These are phyloP conservation scores for Apocynum venetum DNA, from an alignment of 257 asterid genomes.

Conservation along the genomic window DNA sequence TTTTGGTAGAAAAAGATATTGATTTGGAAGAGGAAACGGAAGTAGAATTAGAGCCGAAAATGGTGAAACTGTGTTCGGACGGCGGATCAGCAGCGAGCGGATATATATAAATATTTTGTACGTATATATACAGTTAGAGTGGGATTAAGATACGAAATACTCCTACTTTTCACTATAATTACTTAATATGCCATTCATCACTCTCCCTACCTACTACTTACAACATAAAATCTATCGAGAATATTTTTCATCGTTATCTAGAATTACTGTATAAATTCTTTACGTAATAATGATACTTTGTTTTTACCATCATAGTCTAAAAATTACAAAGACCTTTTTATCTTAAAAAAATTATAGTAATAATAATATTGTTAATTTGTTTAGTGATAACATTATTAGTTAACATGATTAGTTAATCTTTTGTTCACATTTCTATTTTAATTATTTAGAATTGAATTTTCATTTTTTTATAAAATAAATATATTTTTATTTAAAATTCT, in stretches of 20 bases:
- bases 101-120: constrained; percentile 3
- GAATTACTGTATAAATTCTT: too few species aligned
- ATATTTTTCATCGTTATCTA: not conserved
- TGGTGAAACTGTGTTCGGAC: constrained; percentile 30
- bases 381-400: too few species aligned
- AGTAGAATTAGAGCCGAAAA: constrained; percentile 16
- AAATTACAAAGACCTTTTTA: too few species aligned
- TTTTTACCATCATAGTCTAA: too few species aligned
- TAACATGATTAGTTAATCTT: too few species aligned
- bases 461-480: too few species aligned
- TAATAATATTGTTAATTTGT: too few species aligned
- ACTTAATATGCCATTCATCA: constrained; percentile 32
- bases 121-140: constrained; percentile 6
- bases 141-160: constrained; percentile 5
- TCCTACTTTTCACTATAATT: constrained; percentile 33
- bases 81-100: constrained; percentile 38
- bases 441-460: too few species aligned
- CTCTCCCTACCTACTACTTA: not conserved
- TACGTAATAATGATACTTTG: too few species aligned
- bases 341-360: too few species aligned
- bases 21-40: constrained; percentile 7
- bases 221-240: constrained; percentile 12
- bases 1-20: not conserved
- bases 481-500: too few species aligned
- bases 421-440: too few species aligned